phyloP scores from a whole-genome alignment of 139 green algal genomes.

The Volvox africanus region DNA sequence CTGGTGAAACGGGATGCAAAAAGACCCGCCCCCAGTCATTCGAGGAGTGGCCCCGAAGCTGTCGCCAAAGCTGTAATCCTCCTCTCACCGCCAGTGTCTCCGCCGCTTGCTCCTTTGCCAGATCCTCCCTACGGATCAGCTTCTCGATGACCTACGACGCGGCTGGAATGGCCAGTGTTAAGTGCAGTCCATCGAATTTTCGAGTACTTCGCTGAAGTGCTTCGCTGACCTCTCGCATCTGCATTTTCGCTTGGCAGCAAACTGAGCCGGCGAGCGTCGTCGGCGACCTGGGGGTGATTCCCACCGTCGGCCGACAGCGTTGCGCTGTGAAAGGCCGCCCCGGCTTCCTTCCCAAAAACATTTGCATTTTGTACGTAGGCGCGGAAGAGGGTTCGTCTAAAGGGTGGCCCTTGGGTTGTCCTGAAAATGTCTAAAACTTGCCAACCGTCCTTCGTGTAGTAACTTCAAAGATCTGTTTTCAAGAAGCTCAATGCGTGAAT shows the following conservation, averaged over 20 bases:
- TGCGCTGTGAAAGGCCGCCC: slow-evolving; percentile 36
- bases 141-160: slow-evolving; percentile 75
- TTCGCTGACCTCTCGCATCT: slow-evolving; percentile 48
- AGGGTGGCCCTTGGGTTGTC: too few species aligned
- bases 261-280: background rate
- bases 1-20: too few species aligned
- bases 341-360: background rate
- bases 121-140: slow-evolving; percentile 77
- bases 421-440: background rate
- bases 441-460: background rate
- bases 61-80: too few species aligned
- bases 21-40: too few species aligned
- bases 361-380: slow-evolving; percentile 12
- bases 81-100: slow-evolving; percentile 66
- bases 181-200: background rate
- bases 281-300: background rate
- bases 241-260: slow-evolving; percentile 37
- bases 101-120: slow-evolving; percentile 76
- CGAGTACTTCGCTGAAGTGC: background rate
- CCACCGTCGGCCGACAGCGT: background rate
- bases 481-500: background rate
- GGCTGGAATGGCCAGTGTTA: background rate
- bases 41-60: too few species aligned
- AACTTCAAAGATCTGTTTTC: background rate
- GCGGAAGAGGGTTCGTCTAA: too few species aligned